Evolutionary conservation across 176 grass and related monocot genomes (phyloP).

Genomic region (Alopecurus myosuroides): DNA sequence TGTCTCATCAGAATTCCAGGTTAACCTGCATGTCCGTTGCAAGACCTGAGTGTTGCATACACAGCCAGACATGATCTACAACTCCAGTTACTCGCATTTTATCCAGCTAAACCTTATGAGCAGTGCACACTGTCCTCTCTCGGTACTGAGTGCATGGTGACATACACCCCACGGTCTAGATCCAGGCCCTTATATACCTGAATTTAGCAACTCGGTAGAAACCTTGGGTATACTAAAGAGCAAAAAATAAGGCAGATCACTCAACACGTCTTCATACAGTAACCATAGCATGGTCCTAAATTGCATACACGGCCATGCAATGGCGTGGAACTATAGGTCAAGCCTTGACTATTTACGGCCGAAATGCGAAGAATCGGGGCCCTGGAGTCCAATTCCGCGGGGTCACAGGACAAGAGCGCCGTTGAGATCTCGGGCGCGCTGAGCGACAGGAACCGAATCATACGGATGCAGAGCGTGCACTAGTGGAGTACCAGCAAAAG

Average conservation of each 20-base stretch:
- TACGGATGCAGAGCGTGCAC: not conserved
- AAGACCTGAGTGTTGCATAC: not conserved
- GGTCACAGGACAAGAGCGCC: not conserved
- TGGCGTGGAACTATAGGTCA: not conserved
- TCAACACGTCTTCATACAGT: conserved; percentile 13
- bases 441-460: not conserved
- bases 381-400: not conserved
- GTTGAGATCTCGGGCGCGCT: not conserved
- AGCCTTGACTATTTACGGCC: not conserved
- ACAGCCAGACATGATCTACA: not conserved
- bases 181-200: not conserved
- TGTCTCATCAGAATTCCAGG: conserved; percentile 1
- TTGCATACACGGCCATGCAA: not conserved
- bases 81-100: conserved; percentile 13
- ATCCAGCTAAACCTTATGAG: conserved; percentile 10
- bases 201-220: conserved; percentile 13
- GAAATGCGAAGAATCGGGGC: conserved; percentile 16
- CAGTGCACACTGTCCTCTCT: not conserved
- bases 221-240: conserved; percentile 1
- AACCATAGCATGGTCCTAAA: not conserved
- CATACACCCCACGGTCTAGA: conserved; percentile 6
- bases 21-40: not conserved
- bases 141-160: not conserved
- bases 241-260: not conserved
- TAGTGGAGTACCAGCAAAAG: not conserved